A percentile compares a stretch with the other conserved stretches of the same genome.
These are phyloP conservation scores for Brachypodium distachyon DNA, from an alignment of 202 grass and related monocot species.

Conservation along the genomic window DNA sequence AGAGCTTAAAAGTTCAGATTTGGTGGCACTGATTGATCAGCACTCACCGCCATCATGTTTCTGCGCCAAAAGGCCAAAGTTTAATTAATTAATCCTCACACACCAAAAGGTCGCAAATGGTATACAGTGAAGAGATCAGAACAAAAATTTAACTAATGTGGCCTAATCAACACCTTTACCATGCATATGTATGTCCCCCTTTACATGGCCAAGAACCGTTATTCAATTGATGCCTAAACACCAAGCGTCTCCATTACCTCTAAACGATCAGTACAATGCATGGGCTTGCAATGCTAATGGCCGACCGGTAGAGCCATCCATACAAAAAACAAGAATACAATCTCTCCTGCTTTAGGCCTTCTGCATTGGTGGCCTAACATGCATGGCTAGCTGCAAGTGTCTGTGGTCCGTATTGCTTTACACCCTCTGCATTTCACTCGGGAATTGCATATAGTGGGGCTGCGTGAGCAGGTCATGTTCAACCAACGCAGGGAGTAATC, in stretches of 20 bases:
- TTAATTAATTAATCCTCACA: constrained; percentile 6
- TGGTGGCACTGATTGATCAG: constrained; percentile 3
- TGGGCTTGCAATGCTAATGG: constrained; percentile 9
- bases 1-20: not conserved
- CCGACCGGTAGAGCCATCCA: constrained; percentile 38
- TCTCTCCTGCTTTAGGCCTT: not conserved
- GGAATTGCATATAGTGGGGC: not conserved
- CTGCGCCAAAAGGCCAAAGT: not conserved
- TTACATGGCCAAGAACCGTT: not conserved
- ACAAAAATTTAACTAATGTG: not conserved
- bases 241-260: not conserved
- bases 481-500: not conserved
- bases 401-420: not conserved
- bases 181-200: constrained; percentile 31
- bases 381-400: not conserved
- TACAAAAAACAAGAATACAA: constrained; percentile 7
- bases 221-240: not conserved
- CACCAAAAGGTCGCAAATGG: not conserved
- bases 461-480: constrained; percentile 9
- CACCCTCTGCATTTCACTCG: constrained; percentile 1
- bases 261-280: not conserved
- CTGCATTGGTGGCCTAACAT: constrained; percentile 33
- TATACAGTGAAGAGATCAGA: not conserved
- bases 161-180: constrained; percentile 17
- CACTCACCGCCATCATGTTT: not conserved